Conservation (phyloP, 768 basidiomycete species). For the Amanita rubescens region DNA sequence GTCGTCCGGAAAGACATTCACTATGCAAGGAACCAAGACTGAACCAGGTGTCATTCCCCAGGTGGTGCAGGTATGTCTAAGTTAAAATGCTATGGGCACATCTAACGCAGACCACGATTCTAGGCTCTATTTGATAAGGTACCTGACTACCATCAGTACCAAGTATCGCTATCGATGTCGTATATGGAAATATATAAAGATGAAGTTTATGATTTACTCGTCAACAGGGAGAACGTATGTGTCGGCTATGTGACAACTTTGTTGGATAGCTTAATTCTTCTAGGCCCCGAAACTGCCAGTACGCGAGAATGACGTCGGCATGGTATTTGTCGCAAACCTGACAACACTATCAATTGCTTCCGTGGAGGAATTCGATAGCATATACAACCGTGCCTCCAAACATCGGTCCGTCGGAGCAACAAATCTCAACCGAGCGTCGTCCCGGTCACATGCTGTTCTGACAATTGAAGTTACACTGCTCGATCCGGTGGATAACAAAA, state of each 20-base stretch:
- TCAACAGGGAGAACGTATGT: constrained; percentile 59
- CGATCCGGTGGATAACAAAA: constrained; percentile 45
- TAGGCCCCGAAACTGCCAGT: constrained; percentile 48
- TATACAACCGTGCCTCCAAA: constrained; percentile 58
- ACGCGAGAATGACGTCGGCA: constrained; percentile 43
- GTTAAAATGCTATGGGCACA: neutral
- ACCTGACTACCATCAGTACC: constrained; percentile 27
- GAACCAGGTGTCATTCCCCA: constrained; percentile 86
- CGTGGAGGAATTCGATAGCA: constrained; percentile 36
- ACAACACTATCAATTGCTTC: constrained; percentile 32
- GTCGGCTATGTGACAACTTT: neutral
- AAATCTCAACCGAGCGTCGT: constrained; percentile 76
- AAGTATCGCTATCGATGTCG: constrained; percentile 48
- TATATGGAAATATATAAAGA: constrained; percentile 94
- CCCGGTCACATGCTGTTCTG: constrained; percentile 83
- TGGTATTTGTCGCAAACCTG: constrained; percentile 50
- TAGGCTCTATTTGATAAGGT: constrained; percentile 54
- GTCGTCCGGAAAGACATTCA: constrained; percentile 87
- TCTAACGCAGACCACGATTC: neutral
- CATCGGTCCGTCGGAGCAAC: constrained; percentile 83
- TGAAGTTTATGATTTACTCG: constrained; percentile 83
- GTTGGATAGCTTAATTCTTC: constrained; percentile 1
- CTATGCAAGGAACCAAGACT: constrained; percentile 74
- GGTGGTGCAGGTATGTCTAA: constrained; percentile 52
- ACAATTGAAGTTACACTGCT: constrained; percentile 61